Conservation (phyloP, 805 yeast species). For the Metschnikowia matae region DNA sequence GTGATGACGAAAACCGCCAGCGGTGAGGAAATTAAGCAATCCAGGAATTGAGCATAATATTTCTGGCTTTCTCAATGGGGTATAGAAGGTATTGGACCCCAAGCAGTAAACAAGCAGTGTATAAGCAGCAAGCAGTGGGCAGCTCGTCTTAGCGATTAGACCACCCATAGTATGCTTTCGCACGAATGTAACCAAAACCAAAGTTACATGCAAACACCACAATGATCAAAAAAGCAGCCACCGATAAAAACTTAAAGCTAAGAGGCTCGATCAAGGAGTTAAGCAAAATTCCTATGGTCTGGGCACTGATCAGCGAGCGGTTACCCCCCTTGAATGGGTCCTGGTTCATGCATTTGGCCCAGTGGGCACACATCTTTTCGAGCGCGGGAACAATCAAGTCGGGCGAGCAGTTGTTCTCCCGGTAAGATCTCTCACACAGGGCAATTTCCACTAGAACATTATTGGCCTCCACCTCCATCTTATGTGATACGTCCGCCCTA, state of each 20-base stretch:
- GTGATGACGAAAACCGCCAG: neutral
- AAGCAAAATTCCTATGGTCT: conserved; percentile 55
- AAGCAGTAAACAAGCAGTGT: neutral
- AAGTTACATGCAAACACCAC: conserved; percentile 56
- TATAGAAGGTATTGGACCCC: neutral
- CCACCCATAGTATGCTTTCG: conserved; percentile 43
- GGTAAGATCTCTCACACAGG: conserved; percentile 48
- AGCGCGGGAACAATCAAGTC: conserved; percentile 56
- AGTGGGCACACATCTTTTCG: conserved; percentile 50
- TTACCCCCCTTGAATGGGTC: conserved; percentile 49
- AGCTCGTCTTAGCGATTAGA: neutral
- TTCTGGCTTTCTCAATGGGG: too few species aligned
- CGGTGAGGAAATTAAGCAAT: neutral
- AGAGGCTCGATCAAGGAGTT: conserved; percentile 67
- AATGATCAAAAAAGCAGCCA: conserved; percentile 42
- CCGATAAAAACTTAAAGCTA: conserved; percentile 53
- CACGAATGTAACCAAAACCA: conserved; percentile 63
- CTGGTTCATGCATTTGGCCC: conserved; percentile 66
- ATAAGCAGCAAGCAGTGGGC: neutral
- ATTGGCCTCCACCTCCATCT: conserved; percentile 45
- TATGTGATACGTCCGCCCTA: conserved; percentile 48
- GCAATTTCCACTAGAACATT: conserved; percentile 49
- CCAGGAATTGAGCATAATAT: neutral
- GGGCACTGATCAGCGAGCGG: conserved; percentile 53
- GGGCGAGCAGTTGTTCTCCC: conserved; percentile 55